These are phyloP conservation scores for Mycosarcoma mackinlayi DNA, from an alignment of 1,284 basidiomycete species.

Conservation along the genomic window DNA sequence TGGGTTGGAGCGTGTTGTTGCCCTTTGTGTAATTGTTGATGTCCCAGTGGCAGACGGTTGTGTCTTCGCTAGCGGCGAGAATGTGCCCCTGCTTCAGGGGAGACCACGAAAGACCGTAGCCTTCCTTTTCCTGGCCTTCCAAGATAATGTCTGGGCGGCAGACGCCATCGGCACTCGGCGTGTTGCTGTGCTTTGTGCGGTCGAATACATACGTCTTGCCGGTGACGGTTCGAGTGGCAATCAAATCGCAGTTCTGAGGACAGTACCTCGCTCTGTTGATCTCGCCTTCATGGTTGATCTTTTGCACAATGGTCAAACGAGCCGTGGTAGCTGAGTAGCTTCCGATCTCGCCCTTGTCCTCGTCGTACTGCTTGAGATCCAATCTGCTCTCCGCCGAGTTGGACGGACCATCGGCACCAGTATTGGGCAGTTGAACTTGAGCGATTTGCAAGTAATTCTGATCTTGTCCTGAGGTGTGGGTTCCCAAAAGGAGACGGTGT, in stretches of 20 bases:
- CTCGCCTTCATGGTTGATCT: conserved; percentile 95
- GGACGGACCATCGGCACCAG: conserved; percentile 46
- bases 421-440: conserved; percentile 84
- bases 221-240: conserved; percentile 90
- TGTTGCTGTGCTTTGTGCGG: conserved; percentile 93
- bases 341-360: conserved; percentile 78
- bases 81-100: conserved; percentile 83
- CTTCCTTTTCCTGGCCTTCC: conserved; percentile 90
- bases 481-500: conserved; percentile 93
- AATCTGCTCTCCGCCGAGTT: conserved; percentile 75
- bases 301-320: conserved; percentile 88
- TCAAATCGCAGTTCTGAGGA: conserved; percentile 97
- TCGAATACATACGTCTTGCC: conserved; percentile 96
- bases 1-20: conserved; percentile 81
- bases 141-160: conserved; percentile 92
- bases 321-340: conserved; percentile 76
- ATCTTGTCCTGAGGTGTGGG: conserved; percentile 94
- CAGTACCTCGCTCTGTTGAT: conserved; percentile 98
- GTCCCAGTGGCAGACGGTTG: conserved; percentile 97
- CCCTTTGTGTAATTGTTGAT: conserved; percentile 87
- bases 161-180: conserved; percentile 81
- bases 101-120: conserved; percentile 94
- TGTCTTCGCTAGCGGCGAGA: conserved; percentile 92
- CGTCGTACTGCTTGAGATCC: conserved; percentile 85
- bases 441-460: conserved; percentile 98